Conservation (phyloP, 371 early-diverging fungal species). For the Mucor lusitanicus region DNA sequence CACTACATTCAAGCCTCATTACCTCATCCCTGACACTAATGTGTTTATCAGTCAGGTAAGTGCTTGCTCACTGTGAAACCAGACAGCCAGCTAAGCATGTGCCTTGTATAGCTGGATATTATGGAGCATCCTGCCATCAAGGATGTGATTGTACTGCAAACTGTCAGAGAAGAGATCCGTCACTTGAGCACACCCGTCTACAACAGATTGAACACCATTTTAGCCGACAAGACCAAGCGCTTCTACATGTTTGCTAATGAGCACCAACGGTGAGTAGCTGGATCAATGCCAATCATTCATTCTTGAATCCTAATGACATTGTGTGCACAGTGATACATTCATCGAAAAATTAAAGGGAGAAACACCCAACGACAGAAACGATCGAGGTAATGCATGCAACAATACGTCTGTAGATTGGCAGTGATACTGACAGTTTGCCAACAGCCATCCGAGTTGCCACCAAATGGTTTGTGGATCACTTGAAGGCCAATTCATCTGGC, state of each 20-base stretch:
- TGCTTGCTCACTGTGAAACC: no score
- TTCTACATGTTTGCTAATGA: slow-evolving; percentile 95
- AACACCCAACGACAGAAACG: slow-evolving; percentile 92
- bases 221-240: slow-evolving; percentile 66
- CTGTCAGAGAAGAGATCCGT: slow-evolving; percentile 89
- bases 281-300: neutral
- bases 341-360: slow-evolving; percentile 82
- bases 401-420: neutral
- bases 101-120: slow-evolving; percentile 78
- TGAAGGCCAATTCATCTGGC: slow-evolving; percentile 36
- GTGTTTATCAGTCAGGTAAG: slow-evolving; percentile 89
- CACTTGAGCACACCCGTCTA: slow-evolving; percentile 80
- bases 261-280: slow-evolving; percentile 69
- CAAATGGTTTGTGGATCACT: slow-evolving; percentile 83
- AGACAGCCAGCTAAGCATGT: neutral
- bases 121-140: slow-evolving; percentile 86
- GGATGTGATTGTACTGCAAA: slow-evolving; percentile 91
- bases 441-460: slow-evolving; percentile 84
- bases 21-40: slow-evolving; percentile 94
- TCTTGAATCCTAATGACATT: neutral
- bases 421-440: neutral
- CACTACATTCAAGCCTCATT: slow-evolving; percentile 63
- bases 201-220: slow-evolving; percentile 76
- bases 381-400: slow-evolving; percentile 62
- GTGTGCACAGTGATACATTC: slow-evolving; percentile 71